Base-by-base conservation (phyloP, 352 stramenopile species). In the Phytopythium sindhum region DNA sequence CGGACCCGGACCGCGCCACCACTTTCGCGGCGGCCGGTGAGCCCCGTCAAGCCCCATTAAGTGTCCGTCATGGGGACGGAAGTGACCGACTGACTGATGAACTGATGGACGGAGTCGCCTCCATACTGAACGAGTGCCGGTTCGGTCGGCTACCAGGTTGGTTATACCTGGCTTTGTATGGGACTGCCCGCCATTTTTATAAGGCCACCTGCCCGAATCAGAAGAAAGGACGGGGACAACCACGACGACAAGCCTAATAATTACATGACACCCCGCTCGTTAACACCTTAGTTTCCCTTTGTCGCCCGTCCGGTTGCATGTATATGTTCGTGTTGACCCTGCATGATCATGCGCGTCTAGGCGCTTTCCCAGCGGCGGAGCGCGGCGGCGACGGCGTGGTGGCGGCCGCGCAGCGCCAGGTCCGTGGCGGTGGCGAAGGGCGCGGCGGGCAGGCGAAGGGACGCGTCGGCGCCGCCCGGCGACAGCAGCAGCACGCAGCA, bases 11-110 rank as follows among this genome's bases (percentile, higher is more conserved):
- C 39, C 69, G 24, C 47, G 61, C 41, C 64, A 70, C 45, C 75
- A 84, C 52, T 84, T 91, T 69, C 77, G 75, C 58, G 78, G 80
- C 60, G 82, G 82, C 48, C 72, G 77, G 48, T 91, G 67, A 80
- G 62, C 24, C 55, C 29, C 28, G 31, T 26, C 9, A 21, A 48
- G 7, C 4, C 42, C 39, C 39, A 14, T n/a, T n/a, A 45, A 44
- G 37, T 19, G 41, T 3, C 41, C 17, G 41, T 15, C 41, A 45
- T 45, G 17, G 66, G n/a, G n/a, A n/a, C 64, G 57, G 29, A 51
- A 35, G n/a, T 31, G 60, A 74, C 64, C 68, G 58, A 68, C 33
- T 1, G 33, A 39, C 7, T 1, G 33, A 39, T 39, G 10, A 10
- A 39, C 33, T 2, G 33, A 39, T 14, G 6, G 33, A 39, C 14